Evolutionary conservation across 768 basidiomycete species (phyloP), one percentile per base, ranked within the genome.

Genomic region (Termitomyces sp.): DNA sequence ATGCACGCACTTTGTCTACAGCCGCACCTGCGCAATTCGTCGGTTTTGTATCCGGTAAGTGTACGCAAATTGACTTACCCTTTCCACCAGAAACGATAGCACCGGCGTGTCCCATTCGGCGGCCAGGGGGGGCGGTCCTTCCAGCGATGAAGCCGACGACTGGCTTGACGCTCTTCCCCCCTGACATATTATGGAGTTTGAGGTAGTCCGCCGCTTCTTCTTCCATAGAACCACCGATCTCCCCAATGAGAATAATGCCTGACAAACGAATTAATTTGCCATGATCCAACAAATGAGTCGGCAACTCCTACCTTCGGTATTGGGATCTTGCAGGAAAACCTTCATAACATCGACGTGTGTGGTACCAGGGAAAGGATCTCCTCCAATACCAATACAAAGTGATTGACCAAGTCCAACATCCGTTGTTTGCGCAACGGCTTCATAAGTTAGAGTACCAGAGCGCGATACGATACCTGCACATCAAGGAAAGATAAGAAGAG

Each of bases 171-270:
- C 86, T 78, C 55, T 73, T 73, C 54, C 90, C 83, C 26, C 90
- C 83, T 28, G 88, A 93, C 76, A 92, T 91, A 80, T 99, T 99
- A 79, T 91, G 88, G 72, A 83, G 80, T 70, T 91, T 90, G 55
- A 99, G 78, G 74, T 96, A 98, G 65, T 94, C 97, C 5, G 97
- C 97, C 7, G 97, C 97, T 62, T 98, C 96, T 72, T 99, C 97
- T 75, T 99, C 97, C 96, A 98, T 97, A 8, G 92, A 89, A 22
- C 97, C 97, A 62, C 97, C 97, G 65, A 99, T 99, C 76, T 99
- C 97, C 60, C 97, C 97, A 65, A 99, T 99, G 61, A 98, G 79
- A 61, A 99, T 96, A 63, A 99, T 95, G 65, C 95, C 92, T 93
- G 43, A 22, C 13, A 2, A 20, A 30, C 2, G 7, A 7, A 6